These are phyloP conservation scores for Globisporangium middletonii DNA, from an alignment of 352 stramenopile species.

Conservation along the genomic window DNA sequence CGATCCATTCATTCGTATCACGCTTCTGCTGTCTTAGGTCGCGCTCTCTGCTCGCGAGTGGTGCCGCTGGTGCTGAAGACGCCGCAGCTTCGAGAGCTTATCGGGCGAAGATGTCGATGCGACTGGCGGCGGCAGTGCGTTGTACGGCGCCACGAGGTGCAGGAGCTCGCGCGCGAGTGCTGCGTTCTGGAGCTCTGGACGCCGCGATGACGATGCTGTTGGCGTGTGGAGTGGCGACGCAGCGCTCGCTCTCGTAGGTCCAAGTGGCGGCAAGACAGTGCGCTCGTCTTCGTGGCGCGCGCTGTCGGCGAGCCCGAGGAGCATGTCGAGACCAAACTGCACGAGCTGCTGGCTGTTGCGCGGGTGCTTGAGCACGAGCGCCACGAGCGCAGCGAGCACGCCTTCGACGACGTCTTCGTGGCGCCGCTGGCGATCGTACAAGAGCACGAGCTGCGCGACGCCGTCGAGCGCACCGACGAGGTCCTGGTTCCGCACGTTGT, in stretches of 20 bases:
- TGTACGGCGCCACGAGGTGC: constrained; percentile 51
- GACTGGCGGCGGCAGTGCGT: constrained; percentile 7
- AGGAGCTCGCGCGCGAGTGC: constrained; percentile 52
- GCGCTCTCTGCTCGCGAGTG: not conserved
- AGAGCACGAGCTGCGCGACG: constrained; percentile 34
- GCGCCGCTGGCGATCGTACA: constrained; percentile 37
- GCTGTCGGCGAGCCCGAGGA: constrained; percentile 34
- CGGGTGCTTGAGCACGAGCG: constrained; percentile 46
- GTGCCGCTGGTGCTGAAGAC: constrained; percentile 12
- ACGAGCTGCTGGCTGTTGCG: constrained; percentile 67
- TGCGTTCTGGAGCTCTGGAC: constrained; percentile 26
- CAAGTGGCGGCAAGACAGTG: constrained; percentile 8
- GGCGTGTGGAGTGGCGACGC: constrained; percentile 9
- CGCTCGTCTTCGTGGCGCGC: constrained; percentile 12
- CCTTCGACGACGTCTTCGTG: constrained; percentile 57
- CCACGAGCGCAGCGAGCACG: constrained; percentile 43
- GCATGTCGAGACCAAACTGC: constrained; percentile 48
- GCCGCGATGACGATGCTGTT: not conserved
- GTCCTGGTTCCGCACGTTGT: constrained; percentile 62
- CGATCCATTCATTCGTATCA: not conserved
- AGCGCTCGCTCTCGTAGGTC: constrained; percentile 1
- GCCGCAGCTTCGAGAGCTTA: constrained; percentile 15
- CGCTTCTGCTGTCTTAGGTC: not conserved
- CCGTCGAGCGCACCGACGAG: constrained; percentile 45
- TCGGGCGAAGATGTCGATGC: constrained; percentile 7